Percentiles rank a stretch among this genome's conserved stretches.
phyloP scores from a whole-genome alignment of 176 grass and related monocot genomes.

The Elaeis guineensis region DNA sequence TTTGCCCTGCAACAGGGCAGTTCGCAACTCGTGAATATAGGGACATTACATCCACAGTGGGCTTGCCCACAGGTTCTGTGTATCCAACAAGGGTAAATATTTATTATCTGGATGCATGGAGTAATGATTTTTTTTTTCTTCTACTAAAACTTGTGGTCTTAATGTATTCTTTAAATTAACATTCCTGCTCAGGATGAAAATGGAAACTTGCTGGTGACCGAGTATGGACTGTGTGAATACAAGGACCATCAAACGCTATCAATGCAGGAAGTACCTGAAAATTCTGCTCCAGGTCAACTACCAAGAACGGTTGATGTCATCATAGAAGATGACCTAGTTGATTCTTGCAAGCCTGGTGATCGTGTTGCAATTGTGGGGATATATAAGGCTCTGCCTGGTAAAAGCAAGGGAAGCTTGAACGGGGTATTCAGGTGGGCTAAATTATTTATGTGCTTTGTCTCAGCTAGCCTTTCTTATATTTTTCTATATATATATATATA shows the following conservation, averaged over 20 bases:
- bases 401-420: conserved; percentile 98
- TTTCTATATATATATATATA: neutral
- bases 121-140: too few relatives aligned
- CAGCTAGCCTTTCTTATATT: conserved; percentile 2
- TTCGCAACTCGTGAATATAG: conserved; percentile 81
- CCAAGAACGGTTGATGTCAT: conserved; percentile 93
- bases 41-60: conserved; percentile 82
- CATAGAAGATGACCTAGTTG: conserved; percentile 92
- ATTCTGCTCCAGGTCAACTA: conserved; percentile 89
- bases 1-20: conserved; percentile 52
- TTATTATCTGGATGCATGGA: neutral
- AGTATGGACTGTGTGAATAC: conserved; percentile 90
- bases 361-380: conserved; percentile 89
- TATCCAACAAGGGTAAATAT: conserved; percentile 91
- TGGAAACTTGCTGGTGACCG: conserved; percentile 84
- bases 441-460: neutral
- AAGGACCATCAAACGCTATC: conserved; percentile 95
- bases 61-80: conserved; percentile 88
- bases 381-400: conserved; percentile 92
- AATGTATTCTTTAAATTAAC: too few relatives aligned
- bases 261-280: conserved; percentile 99
- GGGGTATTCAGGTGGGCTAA: conserved; percentile 83
- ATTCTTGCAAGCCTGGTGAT: conserved; percentile 99
- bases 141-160: too few relatives aligned
- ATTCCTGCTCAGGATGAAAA: conserved; percentile 62